Conservation (phyloP, 495 filamentous ascomycete species). For the Podospora sp. region DNA sequence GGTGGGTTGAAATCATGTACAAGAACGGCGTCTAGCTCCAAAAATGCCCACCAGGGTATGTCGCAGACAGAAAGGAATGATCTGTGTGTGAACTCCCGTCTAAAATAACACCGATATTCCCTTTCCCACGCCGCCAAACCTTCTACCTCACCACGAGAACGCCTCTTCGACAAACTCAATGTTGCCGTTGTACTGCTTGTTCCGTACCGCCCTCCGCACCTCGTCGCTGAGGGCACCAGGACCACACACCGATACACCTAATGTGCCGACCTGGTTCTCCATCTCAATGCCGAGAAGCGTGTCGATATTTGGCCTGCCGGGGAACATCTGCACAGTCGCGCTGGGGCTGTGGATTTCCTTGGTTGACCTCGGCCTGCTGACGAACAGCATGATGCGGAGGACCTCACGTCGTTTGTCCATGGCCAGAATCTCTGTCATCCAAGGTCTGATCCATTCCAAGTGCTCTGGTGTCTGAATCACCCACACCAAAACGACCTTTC, state of each 20-base stretch:
- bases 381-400: slow-evolving; percentile 83
- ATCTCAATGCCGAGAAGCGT: slow-evolving; percentile 79
- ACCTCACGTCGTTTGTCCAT: slow-evolving; percentile 82
- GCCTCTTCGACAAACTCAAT: slow-evolving; percentile 95
- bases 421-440: slow-evolving; percentile 92
- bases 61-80: not conserved
- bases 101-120: not conserved
- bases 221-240: slow-evolving; percentile 88
- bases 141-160: slow-evolving; percentile 74
- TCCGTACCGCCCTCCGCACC: slow-evolving; percentile 72
- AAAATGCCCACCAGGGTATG: not conserved
- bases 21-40: not conserved
- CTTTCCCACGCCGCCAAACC: no score
- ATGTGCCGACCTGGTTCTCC: slow-evolving; percentile 73
- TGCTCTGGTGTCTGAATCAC: slow-evolving; percentile 85
- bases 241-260: slow-evolving; percentile 87
- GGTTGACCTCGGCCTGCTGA: slow-evolving; percentile 77
- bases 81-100: not conserved
- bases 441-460: slow-evolving; percentile 88
- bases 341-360: slow-evolving; percentile 82
- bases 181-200: slow-evolving; percentile 62
- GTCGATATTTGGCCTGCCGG: slow-evolving; percentile 63
- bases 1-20: slow-evolving; percentile 15
- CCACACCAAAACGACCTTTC: slow-evolving; percentile 85
- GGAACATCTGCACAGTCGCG: slow-evolving; percentile 85